Evolutionary conservation across 169 alveolate genomes (phyloP).

Genomic region (Cryptosporidium tyzzeri): DNA sequence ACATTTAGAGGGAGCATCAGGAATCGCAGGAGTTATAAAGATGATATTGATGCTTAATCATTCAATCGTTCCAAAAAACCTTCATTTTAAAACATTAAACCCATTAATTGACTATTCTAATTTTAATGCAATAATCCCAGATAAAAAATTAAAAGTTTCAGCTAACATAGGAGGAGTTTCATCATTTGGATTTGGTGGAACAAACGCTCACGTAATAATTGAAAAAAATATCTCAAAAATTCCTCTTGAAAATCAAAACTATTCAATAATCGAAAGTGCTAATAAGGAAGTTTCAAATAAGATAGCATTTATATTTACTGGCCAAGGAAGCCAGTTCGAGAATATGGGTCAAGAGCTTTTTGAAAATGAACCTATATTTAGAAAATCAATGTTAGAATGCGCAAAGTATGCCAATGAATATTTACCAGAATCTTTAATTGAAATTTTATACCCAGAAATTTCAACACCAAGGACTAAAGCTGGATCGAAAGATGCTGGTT

Average conservation of each 20-base stretch:
- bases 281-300: neutral
- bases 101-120: constrained; percentile 78
- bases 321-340: constrained; percentile 68
- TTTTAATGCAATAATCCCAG: constrained; percentile 78
- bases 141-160: neutral
- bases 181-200: constrained; percentile 74
- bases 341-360: constrained; percentile 65
- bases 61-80: constrained; percentile 41
- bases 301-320: constrained; percentile 58
- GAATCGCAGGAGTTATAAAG: constrained; percentile 64
- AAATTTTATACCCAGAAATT: constrained; percentile 42
- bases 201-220: constrained; percentile 63
- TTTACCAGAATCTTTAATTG: constrained; percentile 58
- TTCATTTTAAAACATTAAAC: constrained; percentile 45
- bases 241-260: neutral
- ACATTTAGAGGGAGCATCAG: constrained; percentile 81
- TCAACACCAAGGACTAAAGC: constrained; percentile 67
- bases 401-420: constrained; percentile 37
- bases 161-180: constrained; percentile 57
- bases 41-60: constrained; percentile 35
- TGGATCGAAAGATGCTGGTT: constrained; percentile 38
- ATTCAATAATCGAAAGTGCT: neutral
- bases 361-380: constrained; percentile 52
- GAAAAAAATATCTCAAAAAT: neutral
- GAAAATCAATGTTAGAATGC: constrained; percentile 44